Evolutionary conservation across 1,284 basidiomycete species (phyloP).

Genomic region (Leccinum pachyderme): DNA sequence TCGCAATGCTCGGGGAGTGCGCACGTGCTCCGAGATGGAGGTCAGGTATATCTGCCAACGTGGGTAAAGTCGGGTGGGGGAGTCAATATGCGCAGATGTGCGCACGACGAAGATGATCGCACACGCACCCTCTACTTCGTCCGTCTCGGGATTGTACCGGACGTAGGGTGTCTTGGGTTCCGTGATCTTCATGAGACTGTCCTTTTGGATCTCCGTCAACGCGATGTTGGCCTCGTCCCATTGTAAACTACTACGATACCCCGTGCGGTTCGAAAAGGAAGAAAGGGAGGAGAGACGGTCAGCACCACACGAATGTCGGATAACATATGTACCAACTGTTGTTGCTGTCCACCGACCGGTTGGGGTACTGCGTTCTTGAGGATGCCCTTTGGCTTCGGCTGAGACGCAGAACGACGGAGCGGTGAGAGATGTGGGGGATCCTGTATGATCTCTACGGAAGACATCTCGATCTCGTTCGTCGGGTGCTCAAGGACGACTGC

Average conservation of each 20-base stretch:
- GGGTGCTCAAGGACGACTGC: not conserved
- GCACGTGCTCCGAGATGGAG: slow-evolving; percentile 49
- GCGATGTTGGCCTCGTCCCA: slow-evolving; percentile 95
- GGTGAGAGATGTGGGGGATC: slow-evolving; percentile 36
- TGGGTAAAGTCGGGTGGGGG: not conserved
- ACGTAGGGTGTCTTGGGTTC: slow-evolving; percentile 97
- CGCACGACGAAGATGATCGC: not conserved
- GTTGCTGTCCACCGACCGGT: slow-evolving; percentile 37
- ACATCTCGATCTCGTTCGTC: slow-evolving; percentile 31
- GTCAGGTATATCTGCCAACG: slow-evolving; percentile 56
- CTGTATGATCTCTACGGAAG: slow-evolving; percentile 36
- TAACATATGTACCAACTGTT: slow-evolving; percentile 39
- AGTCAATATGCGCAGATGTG: not conserved
- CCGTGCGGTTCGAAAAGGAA: not conserved
- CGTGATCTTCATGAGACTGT: slow-evolving; percentile 94
- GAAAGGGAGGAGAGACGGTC: not conserved
- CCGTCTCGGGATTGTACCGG: slow-evolving; percentile 83
- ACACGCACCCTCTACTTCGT: slow-evolving; percentile 71
- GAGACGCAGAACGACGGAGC: slow-evolving; percentile 53
- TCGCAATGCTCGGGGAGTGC: slow-evolving; percentile 32
- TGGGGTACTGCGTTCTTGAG: slow-evolving; percentile 70
- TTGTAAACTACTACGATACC: slow-evolving; percentile 52
- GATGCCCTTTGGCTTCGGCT: slow-evolving; percentile 77
- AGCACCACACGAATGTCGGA: not conserved
- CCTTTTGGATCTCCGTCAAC: slow-evolving; percentile 87